Evolutionary conservation across 2,329 filamentous ascomycete species (phyloP).

Genomic region (Myriangium duriaei): DNA sequence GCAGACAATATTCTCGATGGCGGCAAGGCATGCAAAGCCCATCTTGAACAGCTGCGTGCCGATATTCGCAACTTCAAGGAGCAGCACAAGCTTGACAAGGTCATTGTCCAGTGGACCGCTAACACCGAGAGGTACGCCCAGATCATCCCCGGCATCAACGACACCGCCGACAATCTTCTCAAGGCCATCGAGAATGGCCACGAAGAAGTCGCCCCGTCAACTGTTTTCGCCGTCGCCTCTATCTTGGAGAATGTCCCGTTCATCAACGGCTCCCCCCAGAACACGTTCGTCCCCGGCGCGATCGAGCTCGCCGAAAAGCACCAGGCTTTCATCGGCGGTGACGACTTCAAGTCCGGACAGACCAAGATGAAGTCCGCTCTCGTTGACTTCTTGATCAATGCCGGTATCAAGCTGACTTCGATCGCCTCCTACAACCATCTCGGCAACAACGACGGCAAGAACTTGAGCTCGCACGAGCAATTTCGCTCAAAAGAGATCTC

Average conservation of each 20-base stretch:
- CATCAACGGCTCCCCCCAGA: constrained; percentile 98
- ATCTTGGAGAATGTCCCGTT: constrained; percentile 85
- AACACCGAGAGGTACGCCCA: constrained; percentile 97
- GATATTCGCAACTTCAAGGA: constrained; percentile 95
- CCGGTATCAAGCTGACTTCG: constrained; percentile 95
- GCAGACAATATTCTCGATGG: constrained; percentile 84
- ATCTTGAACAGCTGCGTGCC: constrained; percentile 84
- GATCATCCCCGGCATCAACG: constrained; percentile 77
- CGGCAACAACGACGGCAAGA: constrained; percentile 98
- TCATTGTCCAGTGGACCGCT: constrained; percentile 96
- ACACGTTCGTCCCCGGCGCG: constrained; percentile 92
- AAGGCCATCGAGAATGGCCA: constrained; percentile 78
- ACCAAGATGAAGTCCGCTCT: constrained; percentile 99
- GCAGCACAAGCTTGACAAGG: constrained; percentile 74
- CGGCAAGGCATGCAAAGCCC: constrained; percentile 68
- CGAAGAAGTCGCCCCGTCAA: constrained; percentile 85
- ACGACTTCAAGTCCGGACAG: constrained; percentile 99
- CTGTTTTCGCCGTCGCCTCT: constrained; percentile 86
- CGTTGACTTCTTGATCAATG: constrained; percentile 96
- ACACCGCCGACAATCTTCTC: constrained; percentile 89
- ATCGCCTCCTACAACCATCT: constrained; percentile 99
- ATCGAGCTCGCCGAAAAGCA: constrained; percentile 80
- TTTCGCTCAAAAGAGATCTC: constrained; percentile 99
- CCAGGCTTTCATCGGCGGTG: constrained; percentile 83
- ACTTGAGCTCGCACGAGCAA: constrained; percentile 91